A percentile compares a stretch with the other conserved stretches of the same genome.
Evolutionary conservation across 805 yeast genomes (phyloP).

Genomic region (Cyberlindnera nakhonratchasimensis): DNA sequence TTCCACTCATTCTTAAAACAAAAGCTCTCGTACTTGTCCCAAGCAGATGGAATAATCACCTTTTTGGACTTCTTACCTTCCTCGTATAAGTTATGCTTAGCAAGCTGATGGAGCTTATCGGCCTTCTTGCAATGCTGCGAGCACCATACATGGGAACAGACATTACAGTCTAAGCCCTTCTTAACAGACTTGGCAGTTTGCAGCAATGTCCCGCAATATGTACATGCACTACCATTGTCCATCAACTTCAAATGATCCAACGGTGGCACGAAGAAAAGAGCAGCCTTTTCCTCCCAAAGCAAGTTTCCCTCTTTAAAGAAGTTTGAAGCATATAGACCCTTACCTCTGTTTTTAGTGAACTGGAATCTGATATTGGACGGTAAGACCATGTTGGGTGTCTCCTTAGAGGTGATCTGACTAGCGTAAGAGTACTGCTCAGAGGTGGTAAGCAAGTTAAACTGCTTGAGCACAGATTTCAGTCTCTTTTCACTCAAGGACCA

Average conservation of each 20-base stretch:
- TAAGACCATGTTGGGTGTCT: conserved; percentile 41
- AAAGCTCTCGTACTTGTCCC: conserved; percentile 54
- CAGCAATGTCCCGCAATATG: conserved; percentile 56
- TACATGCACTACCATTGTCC: conserved; percentile 62
- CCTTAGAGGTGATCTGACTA: conserved; percentile 47
- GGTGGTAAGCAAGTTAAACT: conserved; percentile 49
- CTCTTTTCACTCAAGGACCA: conserved; percentile 66
- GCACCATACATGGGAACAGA: conserved; percentile 72
- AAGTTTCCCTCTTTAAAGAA: conserved; percentile 46
- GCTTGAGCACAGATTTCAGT: conserved; percentile 49
- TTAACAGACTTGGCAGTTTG: conserved; percentile 26
- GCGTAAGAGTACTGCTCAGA: conserved; percentile 47
- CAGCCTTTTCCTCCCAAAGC: conserved; percentile 58
- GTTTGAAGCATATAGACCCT: conserved; percentile 53
- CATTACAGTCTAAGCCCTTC: conserved; percentile 59
- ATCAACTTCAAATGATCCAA: conserved; percentile 60
- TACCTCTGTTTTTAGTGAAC: conserved; percentile 53
- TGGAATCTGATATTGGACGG: conserved; percentile 44
- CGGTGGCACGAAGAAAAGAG: conserved; percentile 63
- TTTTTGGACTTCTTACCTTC: conserved; percentile 33
- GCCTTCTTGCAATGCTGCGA: conserved; percentile 52
- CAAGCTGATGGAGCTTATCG: conserved; percentile 49
- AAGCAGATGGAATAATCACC: conserved; percentile 43
- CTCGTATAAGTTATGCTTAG: conserved; percentile 53
- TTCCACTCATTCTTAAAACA: conserved; percentile 65